These are phyloP conservation scores for Calonectria montana DNA, from an alignment of 2,329 filamentous ascomycete genomes.

Conservation along the genomic window DNA sequence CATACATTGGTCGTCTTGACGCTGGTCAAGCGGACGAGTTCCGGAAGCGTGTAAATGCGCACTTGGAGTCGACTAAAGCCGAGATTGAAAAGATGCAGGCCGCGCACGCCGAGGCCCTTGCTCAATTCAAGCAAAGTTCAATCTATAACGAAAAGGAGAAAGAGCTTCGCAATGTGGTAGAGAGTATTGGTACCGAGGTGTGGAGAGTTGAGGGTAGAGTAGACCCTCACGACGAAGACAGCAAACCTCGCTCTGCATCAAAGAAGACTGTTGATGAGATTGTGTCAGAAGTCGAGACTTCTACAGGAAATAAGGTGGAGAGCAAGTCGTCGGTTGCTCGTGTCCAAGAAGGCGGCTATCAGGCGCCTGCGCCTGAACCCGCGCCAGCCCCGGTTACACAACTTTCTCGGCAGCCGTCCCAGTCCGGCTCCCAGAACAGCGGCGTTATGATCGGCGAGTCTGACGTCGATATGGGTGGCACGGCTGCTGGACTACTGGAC, in stretches of 20 bases:
- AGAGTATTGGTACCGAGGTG: conserved; percentile 69
- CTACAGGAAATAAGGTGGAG: conserved; percentile 74
- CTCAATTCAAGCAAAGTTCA: conserved; percentile 77
- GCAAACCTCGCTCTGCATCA: conserved; percentile 48
- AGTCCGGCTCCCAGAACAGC: conserved; percentile 66
- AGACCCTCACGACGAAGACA: conserved; percentile 62
- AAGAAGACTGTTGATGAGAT: conserved; percentile 77
- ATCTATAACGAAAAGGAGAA: conserved; percentile 80
- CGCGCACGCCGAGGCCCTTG: conserved; percentile 80
- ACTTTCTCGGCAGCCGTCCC: conserved; percentile 66
- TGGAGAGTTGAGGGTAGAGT: conserved; percentile 72
- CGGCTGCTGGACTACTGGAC: conserved; percentile 73
- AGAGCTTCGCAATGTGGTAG: conserved; percentile 74
- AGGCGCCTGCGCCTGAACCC: conserved; percentile 68
- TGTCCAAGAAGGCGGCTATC: conserved; percentile 81
- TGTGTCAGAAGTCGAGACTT: conserved; percentile 77
- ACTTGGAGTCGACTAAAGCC: conserved; percentile 77
- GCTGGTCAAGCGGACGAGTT: conserved; percentile 86
- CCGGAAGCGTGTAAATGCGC: conserved; percentile 78
- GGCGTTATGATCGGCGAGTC: conserved; percentile 68
- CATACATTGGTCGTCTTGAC: conserved; percentile 74
- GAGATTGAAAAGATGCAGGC: conserved; percentile 89
- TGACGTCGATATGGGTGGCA: conserved; percentile 74
- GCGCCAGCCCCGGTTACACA: conserved; percentile 45
- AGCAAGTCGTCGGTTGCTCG: conserved; percentile 74